Percentiles rank a stretch among this genome's conserved stretches.
Conservation (phyloP, 2,329 filamentous ascomycete species). For the Ophiostoma himal-ulmi region DNA sequence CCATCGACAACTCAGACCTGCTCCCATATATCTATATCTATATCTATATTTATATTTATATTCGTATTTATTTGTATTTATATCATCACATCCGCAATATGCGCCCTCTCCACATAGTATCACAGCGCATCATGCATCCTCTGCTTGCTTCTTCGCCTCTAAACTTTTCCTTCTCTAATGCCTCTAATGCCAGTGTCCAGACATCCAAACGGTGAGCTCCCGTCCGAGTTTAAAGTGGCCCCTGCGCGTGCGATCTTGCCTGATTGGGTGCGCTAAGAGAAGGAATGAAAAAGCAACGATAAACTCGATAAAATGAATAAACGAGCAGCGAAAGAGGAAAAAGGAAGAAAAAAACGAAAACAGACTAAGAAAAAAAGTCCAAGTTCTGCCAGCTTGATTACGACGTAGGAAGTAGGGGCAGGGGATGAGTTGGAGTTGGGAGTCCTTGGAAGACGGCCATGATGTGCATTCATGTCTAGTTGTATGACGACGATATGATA, state of each 20-base stretch:
- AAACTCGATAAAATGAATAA: too few relatives aligned
- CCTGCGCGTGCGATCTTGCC: constrained; percentile 9
- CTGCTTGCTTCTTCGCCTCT: background rate
- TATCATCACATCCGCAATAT: background rate
- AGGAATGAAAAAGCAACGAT: background rate
- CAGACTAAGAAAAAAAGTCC: background rate
- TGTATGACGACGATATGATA: too few relatives aligned
- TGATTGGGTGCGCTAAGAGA: background rate
- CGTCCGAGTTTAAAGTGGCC: constrained; percentile 1
- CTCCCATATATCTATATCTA: too few relatives aligned
- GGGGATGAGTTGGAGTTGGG: too few relatives aligned
- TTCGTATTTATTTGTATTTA: too few relatives aligned
- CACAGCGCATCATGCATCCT: background rate
- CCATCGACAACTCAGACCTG: background rate
- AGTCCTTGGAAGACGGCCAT: too few relatives aligned
- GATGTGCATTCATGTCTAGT: too few relatives aligned
- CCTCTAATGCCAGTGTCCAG: background rate
- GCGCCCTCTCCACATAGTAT: background rate
- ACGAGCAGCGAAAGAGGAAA: background rate
- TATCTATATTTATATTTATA: too few relatives aligned
- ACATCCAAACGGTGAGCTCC: constrained; percentile 7
- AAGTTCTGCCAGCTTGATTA: background rate
- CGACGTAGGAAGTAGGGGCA: background rate
- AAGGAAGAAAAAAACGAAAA: background rate
- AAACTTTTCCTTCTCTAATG: background rate